Conservation (phyloP, 2,329 filamentous ascomycete species). For the Ophiobolus disseminans region DNA sequence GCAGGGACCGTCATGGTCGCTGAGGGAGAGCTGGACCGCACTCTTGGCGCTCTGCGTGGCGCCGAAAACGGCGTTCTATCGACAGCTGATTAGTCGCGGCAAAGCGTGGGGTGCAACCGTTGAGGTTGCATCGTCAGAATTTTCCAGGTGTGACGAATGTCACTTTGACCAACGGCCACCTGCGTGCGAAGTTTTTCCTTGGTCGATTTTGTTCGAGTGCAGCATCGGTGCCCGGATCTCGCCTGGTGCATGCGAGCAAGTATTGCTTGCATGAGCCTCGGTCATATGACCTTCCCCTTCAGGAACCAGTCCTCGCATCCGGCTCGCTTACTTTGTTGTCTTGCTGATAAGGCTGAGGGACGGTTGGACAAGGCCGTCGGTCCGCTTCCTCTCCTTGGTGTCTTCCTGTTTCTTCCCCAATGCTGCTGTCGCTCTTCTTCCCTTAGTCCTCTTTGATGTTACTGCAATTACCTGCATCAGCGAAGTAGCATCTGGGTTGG, state of each 20-base stretch:
- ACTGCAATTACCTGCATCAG: no score
- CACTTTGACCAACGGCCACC: neutral
- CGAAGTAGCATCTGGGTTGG: no score
- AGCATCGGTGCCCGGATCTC: neutral
- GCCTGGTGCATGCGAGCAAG: neutral
- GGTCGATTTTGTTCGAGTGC: neutral
- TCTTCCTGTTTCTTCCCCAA: neutral
- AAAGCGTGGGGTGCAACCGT: neutral
- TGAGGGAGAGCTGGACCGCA: constrained; percentile 74
- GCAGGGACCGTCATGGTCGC: constrained; percentile 89
- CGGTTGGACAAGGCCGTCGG: no score
- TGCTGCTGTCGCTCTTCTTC: no score
- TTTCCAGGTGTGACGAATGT: neutral
- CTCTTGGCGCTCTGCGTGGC: constrained; percentile 70
- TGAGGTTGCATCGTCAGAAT: neutral
- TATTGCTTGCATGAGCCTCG: neutral
- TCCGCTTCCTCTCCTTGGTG: neutral
- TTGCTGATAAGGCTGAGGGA: neutral
- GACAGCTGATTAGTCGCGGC: constrained; percentile 1
- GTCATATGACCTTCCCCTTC: neutral
- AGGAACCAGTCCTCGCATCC: neutral
- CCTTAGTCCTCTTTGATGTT: no score
- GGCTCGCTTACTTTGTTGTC: neutral
- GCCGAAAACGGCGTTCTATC: constrained; percentile 39
- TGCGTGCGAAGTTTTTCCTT: neutral